phyloP scores from a whole-genome alignment of 2,329 filamentous ascomycete species.

The Cryphonectria nitschkei region DNA sequence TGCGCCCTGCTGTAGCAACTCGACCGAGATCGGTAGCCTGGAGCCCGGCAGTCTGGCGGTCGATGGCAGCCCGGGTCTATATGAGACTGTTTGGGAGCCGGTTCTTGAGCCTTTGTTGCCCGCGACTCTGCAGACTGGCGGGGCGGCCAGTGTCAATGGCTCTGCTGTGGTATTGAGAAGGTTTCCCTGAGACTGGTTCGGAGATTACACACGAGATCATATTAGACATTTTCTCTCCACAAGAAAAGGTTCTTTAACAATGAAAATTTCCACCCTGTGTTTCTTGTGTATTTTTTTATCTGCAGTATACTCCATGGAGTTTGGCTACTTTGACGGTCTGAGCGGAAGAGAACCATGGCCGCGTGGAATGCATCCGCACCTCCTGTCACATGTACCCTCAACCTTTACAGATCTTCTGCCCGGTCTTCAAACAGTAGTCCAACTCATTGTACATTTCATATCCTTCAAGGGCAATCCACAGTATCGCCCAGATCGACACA shows the following conservation, averaged over 20 bases:
- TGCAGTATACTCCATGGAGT: neutral
- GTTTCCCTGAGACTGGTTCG: neutral
- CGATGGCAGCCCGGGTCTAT: slow-evolving; percentile 48
- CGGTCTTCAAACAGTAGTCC: neutral
- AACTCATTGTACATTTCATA: neutral
- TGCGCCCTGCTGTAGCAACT: slow-evolving; percentile 45
- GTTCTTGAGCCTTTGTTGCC: slow-evolving; percentile 49
- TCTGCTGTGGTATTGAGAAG: slow-evolving; percentile 8
- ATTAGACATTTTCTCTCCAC: neutral
- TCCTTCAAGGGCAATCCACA: slow-evolving; percentile 1
- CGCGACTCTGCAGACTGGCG: slow-evolving; percentile 43
- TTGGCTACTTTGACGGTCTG: neutral
- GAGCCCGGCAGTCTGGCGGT: slow-evolving; percentile 50
- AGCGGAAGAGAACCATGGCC: neutral
- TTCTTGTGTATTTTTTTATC: too few species aligned
- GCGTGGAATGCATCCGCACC: neutral
- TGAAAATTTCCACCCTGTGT: too few species aligned
- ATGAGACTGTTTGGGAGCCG: slow-evolving; percentile 50
- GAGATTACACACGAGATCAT: neutral
- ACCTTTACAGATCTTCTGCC: neutral
- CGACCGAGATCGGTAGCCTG: slow-evolving; percentile 46
- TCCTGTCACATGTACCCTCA: too few species aligned
- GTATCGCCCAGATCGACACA: neutral
- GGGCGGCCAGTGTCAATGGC: slow-evolving; percentile 37
- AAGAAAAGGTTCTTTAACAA: neutral